A percentile compares a stretch with the other conserved stretches of the same genome.
phyloP scores from a whole-genome alignment of 2,329 filamentous ascomycete genomes.

The Alternaria atra region DNA sequence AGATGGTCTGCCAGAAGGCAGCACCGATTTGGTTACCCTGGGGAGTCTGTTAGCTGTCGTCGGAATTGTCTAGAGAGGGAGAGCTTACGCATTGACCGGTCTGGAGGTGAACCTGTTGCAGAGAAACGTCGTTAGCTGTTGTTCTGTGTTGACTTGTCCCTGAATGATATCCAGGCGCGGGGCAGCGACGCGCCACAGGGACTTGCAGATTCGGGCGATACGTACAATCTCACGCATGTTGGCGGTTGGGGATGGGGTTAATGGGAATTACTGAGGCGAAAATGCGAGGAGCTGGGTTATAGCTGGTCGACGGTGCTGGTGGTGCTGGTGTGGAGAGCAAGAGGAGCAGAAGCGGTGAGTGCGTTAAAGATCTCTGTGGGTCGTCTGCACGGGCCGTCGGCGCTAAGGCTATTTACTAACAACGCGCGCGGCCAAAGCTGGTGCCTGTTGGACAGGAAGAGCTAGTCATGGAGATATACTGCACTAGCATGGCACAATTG shows the following conservation, averaged over 20 bases:
- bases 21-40: slow-evolving; percentile 99
- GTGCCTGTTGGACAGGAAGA: neutral
- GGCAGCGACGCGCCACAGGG: slow-evolving; percentile 56
- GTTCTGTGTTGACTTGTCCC: slow-evolving; percentile 52
- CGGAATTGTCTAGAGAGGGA: slow-evolving; percentile 14
- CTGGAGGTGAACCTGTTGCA: slow-evolving; percentile 92
- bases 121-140: slow-evolving; percentile 65
- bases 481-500: neutral
- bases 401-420: slow-evolving; percentile 29
- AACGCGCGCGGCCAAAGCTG: slow-evolving; percentile 25
- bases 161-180: slow-evolving; percentile 49
- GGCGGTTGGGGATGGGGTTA: slow-evolving; percentile 38
- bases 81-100: slow-evolving; percentile 97
- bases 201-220: slow-evolving; percentile 44
- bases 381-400: slow-evolving; percentile 33
- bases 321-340: slow-evolving; percentile 44
- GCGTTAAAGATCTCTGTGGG: slow-evolving; percentile 37
- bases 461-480: neutral
- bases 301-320: slow-evolving; percentile 39
- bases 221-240: slow-evolving; percentile 76
- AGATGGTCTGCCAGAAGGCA: slow-evolving; percentile 87
- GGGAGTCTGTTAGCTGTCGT: slow-evolving; percentile 42
- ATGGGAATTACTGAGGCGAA: slow-evolving; percentile 41
- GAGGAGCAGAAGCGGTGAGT: slow-evolving; percentile 43
- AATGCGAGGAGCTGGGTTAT: slow-evolving; percentile 41